phyloP scores from a whole-genome alignment of 306 rosid genomes.

The Sophora flavescens region DNA sequence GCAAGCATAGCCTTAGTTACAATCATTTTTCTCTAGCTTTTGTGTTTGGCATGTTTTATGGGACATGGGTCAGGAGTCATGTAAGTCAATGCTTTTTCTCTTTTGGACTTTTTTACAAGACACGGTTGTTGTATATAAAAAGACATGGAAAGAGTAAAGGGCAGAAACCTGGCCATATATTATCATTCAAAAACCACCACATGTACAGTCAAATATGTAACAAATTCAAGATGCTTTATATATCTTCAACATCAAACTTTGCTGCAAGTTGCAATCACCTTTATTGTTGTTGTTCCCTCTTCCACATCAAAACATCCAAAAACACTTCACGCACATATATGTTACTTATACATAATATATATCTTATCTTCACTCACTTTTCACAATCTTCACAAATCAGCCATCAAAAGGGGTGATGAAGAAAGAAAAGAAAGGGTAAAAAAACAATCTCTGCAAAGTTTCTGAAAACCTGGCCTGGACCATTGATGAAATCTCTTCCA shows the following conservation, averaged over 20 bases:
- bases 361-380: constrained; percentile 48
- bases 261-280: constrained; percentile 51
- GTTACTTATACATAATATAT: constrained; percentile 42
- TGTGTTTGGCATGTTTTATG: constrained; percentile 34
- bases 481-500: constrained; percentile 49
- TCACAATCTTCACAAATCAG: constrained; percentile 60
- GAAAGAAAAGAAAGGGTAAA: not conserved
- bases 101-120: constrained; percentile 34
- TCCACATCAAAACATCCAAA: constrained; percentile 46
- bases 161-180: constrained; percentile 37
- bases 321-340: constrained; percentile 53
- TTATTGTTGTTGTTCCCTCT: constrained; percentile 45
- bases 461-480: constrained; percentile 59
- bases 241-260: constrained; percentile 47
- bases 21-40: constrained; percentile 19
- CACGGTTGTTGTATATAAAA: constrained; percentile 37
- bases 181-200: constrained; percentile 52
- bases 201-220: constrained; percentile 35
- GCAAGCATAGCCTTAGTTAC: constrained; percentile 30
- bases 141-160: not conserved
- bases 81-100: constrained; percentile 45
- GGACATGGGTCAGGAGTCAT: constrained; percentile 40
- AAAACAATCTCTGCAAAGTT: constrained; percentile 52
- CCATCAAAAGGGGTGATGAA: constrained; percentile 33
- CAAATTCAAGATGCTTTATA: constrained; percentile 42